These are phyloP conservation scores for Pseudogymnoascus sp. DNA, from an alignment of 2,329 filamentous ascomycete species.

Conservation along the genomic window DNA sequence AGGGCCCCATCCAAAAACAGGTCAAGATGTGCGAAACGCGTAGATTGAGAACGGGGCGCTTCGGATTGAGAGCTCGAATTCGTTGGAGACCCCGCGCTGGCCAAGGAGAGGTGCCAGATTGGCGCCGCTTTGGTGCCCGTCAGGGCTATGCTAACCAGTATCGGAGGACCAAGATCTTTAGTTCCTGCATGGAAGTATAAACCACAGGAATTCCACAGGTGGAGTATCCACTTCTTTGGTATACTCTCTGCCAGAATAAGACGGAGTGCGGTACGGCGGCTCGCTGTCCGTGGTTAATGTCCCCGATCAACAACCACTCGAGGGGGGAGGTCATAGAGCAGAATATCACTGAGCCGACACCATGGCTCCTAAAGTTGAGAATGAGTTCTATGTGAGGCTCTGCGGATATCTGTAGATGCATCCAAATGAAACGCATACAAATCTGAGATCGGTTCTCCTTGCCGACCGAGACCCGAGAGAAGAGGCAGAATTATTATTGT, in stretches of 20 bases:
- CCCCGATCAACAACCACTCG: not conserved
- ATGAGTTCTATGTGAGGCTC: not conserved
- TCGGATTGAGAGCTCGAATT: not conserved
- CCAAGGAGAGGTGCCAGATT: not conserved
- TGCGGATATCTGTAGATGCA: not conserved
- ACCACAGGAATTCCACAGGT: not conserved
- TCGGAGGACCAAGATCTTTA: constrained; percentile 2
- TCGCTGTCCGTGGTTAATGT: constrained; percentile 4
- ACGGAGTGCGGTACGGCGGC: constrained; percentile 4
- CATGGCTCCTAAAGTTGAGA: not conserved
- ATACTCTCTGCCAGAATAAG: not conserved
- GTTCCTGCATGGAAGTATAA: constrained; percentile 1
- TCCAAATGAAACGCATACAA: not conserved
- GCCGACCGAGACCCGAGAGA: not conserved
- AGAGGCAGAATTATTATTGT: not conserved
- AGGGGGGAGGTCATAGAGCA: not conserved
- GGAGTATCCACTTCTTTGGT: not conserved
- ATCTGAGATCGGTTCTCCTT: constrained; percentile 1
- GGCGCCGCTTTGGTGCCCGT: constrained; percentile 3
- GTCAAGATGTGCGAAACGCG: not conserved
- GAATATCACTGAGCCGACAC: not conserved
- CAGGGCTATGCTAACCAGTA: constrained; percentile 1
- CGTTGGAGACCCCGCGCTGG: constrained; percentile 2
- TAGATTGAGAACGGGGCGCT: not conserved
- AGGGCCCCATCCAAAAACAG: not conserved